phyloP scores from a whole-genome alignment of 768 basidiomycete genomes.

The Phylloporus arenicola region DNA sequence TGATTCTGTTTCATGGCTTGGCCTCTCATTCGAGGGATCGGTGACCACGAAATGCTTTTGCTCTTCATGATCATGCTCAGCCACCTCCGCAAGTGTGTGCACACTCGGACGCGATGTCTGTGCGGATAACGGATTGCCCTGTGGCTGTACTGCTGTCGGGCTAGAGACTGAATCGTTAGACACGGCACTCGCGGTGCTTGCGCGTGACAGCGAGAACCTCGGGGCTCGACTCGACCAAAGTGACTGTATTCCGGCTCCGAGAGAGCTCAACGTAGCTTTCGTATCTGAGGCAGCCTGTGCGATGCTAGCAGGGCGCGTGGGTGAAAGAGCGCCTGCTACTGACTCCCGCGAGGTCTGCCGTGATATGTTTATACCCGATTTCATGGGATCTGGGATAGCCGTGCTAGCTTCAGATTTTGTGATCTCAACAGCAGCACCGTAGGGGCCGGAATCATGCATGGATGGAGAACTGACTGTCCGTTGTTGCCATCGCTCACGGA shows the following conservation, averaged over 20 bases:
- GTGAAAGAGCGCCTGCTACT: conserved; percentile 4
- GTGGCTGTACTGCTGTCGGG: conserved; percentile 5
- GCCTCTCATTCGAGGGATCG: conserved; percentile 1
- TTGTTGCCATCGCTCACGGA: conserved; percentile 66
- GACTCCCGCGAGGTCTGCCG: conserved; percentile 28
- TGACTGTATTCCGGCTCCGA: conserved; percentile 46
- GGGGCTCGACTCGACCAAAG: conserved; percentile 40
- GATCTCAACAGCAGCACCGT: conserved; percentile 25
- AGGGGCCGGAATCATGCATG: conserved; percentile 20
- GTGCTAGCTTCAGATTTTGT: conserved; percentile 25
- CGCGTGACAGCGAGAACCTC: conserved; percentile 34
- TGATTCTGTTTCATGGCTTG: conserved; percentile 10
- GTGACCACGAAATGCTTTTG: conserved; percentile 9
- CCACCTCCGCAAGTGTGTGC: conserved; percentile 23
- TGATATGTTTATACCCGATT: conserved; percentile 8
- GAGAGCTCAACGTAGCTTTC: conserved; percentile 32
- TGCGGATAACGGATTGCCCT: not conserved
- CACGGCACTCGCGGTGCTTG: conserved; percentile 20
- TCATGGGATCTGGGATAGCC: conserved; percentile 11
- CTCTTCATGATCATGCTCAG: conserved; percentile 18
- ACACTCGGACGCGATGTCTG: conserved; percentile 15
- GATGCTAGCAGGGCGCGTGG: conserved; percentile 23
- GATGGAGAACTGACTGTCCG: conserved; percentile 29
- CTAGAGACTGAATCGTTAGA: conserved; percentile 22
- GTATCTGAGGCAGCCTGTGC: conserved; percentile 31